Evolutionary conservation across 2,329 filamentous ascomycete genomes (phyloP), one percentile per base, ranked within the genome.

Genomic region (Beauveria rudraprayagi): DNA sequence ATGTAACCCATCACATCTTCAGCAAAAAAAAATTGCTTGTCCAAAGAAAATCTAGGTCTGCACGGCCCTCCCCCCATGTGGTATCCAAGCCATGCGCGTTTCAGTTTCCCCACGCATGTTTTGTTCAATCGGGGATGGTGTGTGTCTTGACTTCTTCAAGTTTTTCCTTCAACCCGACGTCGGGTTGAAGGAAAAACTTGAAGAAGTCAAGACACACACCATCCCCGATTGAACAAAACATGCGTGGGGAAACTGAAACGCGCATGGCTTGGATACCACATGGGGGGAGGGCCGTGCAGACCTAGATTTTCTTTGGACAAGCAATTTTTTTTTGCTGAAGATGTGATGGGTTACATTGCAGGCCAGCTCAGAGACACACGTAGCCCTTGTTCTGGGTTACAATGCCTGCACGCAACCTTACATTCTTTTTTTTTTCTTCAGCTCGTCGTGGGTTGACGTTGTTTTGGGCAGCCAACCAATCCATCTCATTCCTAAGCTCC

Each of bases 401-500:
- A 37, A 37, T 37, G 34, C 34, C 34, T 37, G 34, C 34, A 37
- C 34, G 11, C 34, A 37, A 37, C 34, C 34, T 37, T 37, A 1
- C 34, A 16, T 16, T 37, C 5, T 37, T 14, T 6, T 34, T 34
- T 4, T 11, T 14, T 14, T 16, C 28, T 60, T 53, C 57, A 60
- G 57, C 57, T 60, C 24, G 50, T 5, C 24, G 56, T 37, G 46
- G 30, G 47, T 55, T 37, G 10, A 37, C 4, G 34, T 14, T 37
- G 34, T 37, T 37, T 37, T 37, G 34, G 14, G 34, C 34, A 11
- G 34, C 34, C 11, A 16, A 11, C 34, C 11, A 37, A 37, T 37
- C 34, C 34, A 47, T 60, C 57, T 50, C 57, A 60, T 60, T 60
- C 57, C 57, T 19, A 28, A 46, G 11, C 3, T 26, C 24, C 26